Percentiles rank a stretch among this genome's conserved stretches.
Conservation (phyloP, 306 rosid genomes). For the barrel medic (Medicago truncatula) region DNA sequence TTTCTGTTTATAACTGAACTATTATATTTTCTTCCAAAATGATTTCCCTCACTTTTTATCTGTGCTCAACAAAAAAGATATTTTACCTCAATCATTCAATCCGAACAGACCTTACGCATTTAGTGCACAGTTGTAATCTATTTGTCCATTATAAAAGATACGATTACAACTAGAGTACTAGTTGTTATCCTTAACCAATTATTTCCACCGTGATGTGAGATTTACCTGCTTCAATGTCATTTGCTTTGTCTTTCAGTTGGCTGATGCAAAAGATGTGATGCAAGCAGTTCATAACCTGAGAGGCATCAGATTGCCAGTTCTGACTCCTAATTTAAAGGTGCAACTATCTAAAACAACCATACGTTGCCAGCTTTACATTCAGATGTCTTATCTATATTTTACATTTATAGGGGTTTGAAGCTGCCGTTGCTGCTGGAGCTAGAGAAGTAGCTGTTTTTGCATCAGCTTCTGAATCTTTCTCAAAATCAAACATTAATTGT, state of each 20-base stretch:
- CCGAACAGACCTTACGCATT: not conserved
- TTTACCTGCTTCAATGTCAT: slow-evolving; percentile 16
- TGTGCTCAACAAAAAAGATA: slow-evolving; percentile 16
- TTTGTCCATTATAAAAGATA: slow-evolving; percentile 27
- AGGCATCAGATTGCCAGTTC: slow-evolving; percentile 77
- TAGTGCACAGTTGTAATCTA: slow-evolving; percentile 13
- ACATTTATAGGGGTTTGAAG: slow-evolving; percentile 75
- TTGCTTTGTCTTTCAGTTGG: slow-evolving; percentile 57
- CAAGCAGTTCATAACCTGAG: slow-evolving; percentile 62
- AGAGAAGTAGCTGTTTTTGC: slow-evolving; percentile 90
- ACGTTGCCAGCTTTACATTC: not conserved
- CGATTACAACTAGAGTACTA: slow-evolving; percentile 20
- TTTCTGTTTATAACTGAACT: slow-evolving; percentile 14
- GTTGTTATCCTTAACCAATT: slow-evolving; percentile 15
- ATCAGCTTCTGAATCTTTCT: slow-evolving; percentile 92
- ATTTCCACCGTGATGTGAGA: slow-evolving; percentile 20
- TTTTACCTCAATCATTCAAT: slow-evolving; percentile 10
- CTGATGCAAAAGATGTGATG: slow-evolving; percentile 90
- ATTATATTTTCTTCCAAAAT: slow-evolving; percentile 3
- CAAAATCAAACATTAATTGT: slow-evolving; percentile 87
- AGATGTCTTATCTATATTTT: slow-evolving; percentile 34
- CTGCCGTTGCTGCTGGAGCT: slow-evolving; percentile 90
- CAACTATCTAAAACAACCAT: slow-evolving; percentile 14
- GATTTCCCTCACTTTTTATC: slow-evolving; percentile 2
- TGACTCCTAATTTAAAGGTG: slow-evolving; percentile 87